Base-by-base conservation (phyloP, 2,329 filamentous ascomycete species). In the Bipolaris zeicola region DNA sequence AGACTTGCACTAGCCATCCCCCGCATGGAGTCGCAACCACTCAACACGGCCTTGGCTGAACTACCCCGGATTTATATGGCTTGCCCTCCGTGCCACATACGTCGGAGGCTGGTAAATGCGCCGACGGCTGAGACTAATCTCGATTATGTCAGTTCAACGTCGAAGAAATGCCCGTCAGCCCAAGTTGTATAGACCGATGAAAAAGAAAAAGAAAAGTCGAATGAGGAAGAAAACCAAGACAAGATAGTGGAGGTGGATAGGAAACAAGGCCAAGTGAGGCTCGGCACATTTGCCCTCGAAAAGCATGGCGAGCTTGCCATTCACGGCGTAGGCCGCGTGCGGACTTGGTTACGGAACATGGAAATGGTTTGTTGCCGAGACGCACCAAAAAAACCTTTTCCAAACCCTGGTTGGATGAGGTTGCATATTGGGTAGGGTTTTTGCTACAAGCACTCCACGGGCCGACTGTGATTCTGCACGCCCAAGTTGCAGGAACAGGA, bases 41-140 rank as follows among this genome's bases (percentile, higher is more conserved):
- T 22, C 34, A 41, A 36, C 47, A 28, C 52, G 18, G 13, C 22
- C 43, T 34, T 48, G 46, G 36, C 37, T 52, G 38, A 38, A 34
- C 42, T 62, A 56, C 60, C 65, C 67, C 65, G 66, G 64, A 65
- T 61, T 52, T 55, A 48, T 61, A 52, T 50, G 34, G 39, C 34
- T 28, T 28, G 41, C 33, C 38, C 38, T 20, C 28, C 41, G 45
- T 44, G 59, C 64, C 62, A 62, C 61, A 50, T 63, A 69, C 62
- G 65, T 70, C 60, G 58, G 58, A 51, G 67, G 66, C 67, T 44
- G 56, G 28, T 55, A 31, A 39, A 52, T 52, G 56, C 48, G 38
- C 41, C 42, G 37, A 38, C 37, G 26, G 26, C 33, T 33, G 26
- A 31, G 10, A 31, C 28, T 31, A 31, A 31, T 31, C 28, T 31